A percentile compares a stretch with the other conserved stretches of the same genome.
phyloP scores from a whole-genome alignment of 805 yeast species.

The Nakazawaea ernobii region DNA sequence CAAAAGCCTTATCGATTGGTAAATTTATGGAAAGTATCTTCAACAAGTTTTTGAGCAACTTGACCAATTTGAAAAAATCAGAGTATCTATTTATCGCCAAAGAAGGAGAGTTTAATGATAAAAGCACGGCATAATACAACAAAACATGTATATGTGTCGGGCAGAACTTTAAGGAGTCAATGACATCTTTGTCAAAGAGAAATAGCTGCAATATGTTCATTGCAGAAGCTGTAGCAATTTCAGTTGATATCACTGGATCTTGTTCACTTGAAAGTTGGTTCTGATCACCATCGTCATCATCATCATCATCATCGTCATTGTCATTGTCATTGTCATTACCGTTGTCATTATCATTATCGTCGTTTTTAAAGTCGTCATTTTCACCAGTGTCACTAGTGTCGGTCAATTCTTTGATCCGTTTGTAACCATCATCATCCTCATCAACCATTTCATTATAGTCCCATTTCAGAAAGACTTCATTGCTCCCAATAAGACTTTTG shows the following conservation, averaged over 20 bases:
- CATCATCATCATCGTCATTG: slow-evolving; percentile 6
- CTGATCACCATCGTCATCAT: slow-evolving; percentile 18
- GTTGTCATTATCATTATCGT: slow-evolving; percentile 11
- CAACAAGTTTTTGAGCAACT: slow-evolving; percentile 37
- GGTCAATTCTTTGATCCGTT: neutral
- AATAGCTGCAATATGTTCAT: slow-evolving; percentile 55
- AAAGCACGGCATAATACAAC: slow-evolving; percentile 61
- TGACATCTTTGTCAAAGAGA: slow-evolving; percentile 52
- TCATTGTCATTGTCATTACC: slow-evolving; percentile 8
- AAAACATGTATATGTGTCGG: slow-evolving; percentile 72
- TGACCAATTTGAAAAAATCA: slow-evolving; percentile 31
- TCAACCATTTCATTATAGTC: neutral
- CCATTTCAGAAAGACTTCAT: slow-evolving; percentile 17
- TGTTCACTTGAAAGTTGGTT: slow-evolving; percentile 19
- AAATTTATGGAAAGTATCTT: slow-evolving; percentile 34
- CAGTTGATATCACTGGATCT: slow-evolving; percentile 23
- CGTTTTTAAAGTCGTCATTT: neutral
- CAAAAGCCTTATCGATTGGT: slow-evolving; percentile 51
- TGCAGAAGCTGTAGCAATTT: slow-evolving; percentile 59
- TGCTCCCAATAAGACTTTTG: slow-evolving; percentile 39
- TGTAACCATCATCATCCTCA: neutral
- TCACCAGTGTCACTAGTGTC: neutral
- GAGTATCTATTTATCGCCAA: slow-evolving; percentile 16
- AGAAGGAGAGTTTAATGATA: slow-evolving; percentile 44
- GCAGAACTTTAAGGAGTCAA: slow-evolving; percentile 50